phyloP scores from a whole-genome alignment of 2,329 filamentous ascomycete genomes.

The Stagonosporopsis tanaceti region DNA sequence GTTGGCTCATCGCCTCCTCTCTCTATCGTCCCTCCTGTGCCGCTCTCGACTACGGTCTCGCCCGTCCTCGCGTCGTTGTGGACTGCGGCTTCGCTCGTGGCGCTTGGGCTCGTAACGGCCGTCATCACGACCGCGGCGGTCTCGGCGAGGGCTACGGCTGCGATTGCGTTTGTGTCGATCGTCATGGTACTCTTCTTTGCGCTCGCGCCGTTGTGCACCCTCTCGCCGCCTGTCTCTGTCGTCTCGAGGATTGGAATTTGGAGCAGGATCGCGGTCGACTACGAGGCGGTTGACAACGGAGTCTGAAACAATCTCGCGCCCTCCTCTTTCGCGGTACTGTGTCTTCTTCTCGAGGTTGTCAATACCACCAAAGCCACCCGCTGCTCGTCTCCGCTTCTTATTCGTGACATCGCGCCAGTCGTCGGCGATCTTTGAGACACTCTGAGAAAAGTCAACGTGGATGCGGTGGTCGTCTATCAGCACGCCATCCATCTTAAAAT shows the following conservation, averaged over 20 bases:
- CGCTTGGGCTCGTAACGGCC: slow-evolving; percentile 38
- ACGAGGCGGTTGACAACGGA: slow-evolving; percentile 45
- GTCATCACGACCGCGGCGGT: slow-evolving; percentile 42
- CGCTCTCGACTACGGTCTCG: slow-evolving; percentile 52
- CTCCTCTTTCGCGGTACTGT: slow-evolving; percentile 68
- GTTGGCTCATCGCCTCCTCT: slow-evolving; percentile 35
- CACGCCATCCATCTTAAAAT: slow-evolving; percentile 98
- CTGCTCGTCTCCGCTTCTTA: slow-evolving; percentile 72
- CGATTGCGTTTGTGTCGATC: slow-evolving; percentile 49
- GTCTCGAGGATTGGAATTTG: slow-evolving; percentile 18
- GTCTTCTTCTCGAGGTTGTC: slow-evolving; percentile 86
- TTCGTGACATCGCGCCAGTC: slow-evolving; percentile 89
- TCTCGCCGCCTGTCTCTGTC: slow-evolving; percentile 48
- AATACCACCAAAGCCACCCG: slow-evolving; percentile 87
- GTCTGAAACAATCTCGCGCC: slow-evolving; percentile 41
- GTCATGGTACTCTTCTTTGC: slow-evolving; percentile 48
- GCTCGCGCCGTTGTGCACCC: slow-evolving; percentile 46
- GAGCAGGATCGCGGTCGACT: slow-evolving; percentile 33
- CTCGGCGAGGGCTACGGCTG: slow-evolving; percentile 44
- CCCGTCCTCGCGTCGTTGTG: slow-evolving; percentile 45
- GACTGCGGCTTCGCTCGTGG: slow-evolving; percentile 40
- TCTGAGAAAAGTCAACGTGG: slow-evolving; percentile 98
- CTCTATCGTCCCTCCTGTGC: slow-evolving; percentile 50
- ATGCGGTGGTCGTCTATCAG: slow-evolving; percentile 97
- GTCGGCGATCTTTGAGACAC: slow-evolving; percentile 84